Base-by-base conservation (phyloP, 2,329 filamentous ascomycete species). In the Fusarium chuoi region DNA sequence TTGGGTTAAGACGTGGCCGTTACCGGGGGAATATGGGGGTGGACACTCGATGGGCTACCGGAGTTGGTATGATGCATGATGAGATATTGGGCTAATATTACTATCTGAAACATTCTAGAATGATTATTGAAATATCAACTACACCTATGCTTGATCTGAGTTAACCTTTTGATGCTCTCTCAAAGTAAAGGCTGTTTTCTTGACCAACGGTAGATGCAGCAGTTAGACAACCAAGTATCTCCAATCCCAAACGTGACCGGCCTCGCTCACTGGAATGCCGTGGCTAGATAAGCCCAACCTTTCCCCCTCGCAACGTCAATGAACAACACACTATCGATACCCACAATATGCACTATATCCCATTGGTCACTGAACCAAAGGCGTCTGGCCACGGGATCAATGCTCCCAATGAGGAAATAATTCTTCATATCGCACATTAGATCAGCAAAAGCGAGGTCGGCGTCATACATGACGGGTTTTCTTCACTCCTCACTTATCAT, bases 11-110 rank as follows among this genome's bases (percentile, higher is more conserved):
- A 33, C 33, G 33, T 51, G 41, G 73, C 66, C 58, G 71, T 74
- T 73, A 73, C 71, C 71, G 67, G 71, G 51, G 48, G 36, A 44
- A 62, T 48, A 57, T 68, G 38, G 59, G 49, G 55, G 46, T 26
- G 9, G 17, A 38, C 26, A 39, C 64, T 62, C 57, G 38, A 62
- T 30, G 10, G 13, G 30, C 58, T 65, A 46, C 62, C 39, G 26
- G 39, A 46, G 38, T 49, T 35, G 55, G 59, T 22, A 58, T 33
- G 22, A 35, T 58, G 42, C 56, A 51, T 30, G 15, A 2, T 22
- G 20, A 58, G 12, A 11, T n/a, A 20, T 45, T 30, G 39, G 6
- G 30, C 55, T 46, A 7, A 17, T 35, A 26, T 41, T n/a, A 22
- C 42, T 20, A 30, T 58, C 41, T 38, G 20, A 38, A 8, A 49